Evolutionary conservation across 2,329 filamentous ascomycete genomes (phyloP).

Genomic region (Setomelanomma holmii): DNA sequence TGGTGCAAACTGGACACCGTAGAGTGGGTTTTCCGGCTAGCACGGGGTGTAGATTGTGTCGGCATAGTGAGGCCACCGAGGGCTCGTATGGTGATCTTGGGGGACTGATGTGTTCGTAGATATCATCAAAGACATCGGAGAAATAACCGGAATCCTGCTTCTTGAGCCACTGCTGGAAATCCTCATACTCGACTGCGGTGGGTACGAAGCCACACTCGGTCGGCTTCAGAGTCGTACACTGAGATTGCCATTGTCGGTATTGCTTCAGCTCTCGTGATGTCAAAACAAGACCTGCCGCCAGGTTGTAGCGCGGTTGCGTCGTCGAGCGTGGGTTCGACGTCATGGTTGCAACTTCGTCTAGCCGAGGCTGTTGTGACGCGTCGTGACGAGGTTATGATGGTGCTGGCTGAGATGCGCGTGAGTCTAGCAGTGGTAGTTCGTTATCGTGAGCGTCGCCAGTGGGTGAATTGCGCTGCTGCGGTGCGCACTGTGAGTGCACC

Average conservation of each 20-base stretch:
- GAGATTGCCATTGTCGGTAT: conserved; percentile 36
- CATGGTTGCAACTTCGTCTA: neutral
- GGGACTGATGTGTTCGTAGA: conserved; percentile 24
- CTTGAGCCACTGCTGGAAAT: conserved; percentile 39
- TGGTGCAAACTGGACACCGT: conserved; percentile 37
- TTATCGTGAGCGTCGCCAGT: no score
- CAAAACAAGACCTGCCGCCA: conserved; percentile 34
- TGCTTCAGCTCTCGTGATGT: conserved; percentile 34
- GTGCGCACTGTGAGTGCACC: neutral
- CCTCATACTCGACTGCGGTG: conserved; percentile 34
- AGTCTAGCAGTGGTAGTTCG: no score
- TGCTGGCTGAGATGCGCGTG: no score
- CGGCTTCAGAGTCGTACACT: conserved; percentile 26
- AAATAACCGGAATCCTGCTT: conserved; percentile 42
- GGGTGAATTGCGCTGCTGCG: no score
- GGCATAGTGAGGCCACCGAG: conserved; percentile 25
- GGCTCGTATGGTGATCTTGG: conserved; percentile 5
- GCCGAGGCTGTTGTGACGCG: neutral
- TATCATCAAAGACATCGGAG: conserved; percentile 37
- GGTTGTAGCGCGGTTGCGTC: conserved; percentile 10
- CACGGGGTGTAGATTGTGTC: conserved; percentile 32
- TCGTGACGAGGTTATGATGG: no score
- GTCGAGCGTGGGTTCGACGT: neutral
- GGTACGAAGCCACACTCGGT: conserved; percentile 30
- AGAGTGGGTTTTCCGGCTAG: conserved; percentile 12